phyloP scores from a whole-genome alignment of 345 rosid genomes.

The Gossypium herbaceum region DNA sequence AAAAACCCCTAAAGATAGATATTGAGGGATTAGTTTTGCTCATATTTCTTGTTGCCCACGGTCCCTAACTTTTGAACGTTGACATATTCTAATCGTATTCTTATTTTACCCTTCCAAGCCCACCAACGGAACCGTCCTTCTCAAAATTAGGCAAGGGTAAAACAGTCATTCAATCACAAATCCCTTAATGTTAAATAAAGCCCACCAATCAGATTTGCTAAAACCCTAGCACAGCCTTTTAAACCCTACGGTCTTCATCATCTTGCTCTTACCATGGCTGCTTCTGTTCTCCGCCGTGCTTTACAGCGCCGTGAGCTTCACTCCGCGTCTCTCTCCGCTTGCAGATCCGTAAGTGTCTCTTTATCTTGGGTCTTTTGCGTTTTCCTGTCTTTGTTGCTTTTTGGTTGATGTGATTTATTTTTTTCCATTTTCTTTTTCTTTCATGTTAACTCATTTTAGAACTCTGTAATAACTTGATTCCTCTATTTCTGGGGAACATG shows the following conservation, averaged over 20 bases:
- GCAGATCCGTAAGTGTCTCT: constrained; percentile 36
- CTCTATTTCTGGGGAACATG: neutral
- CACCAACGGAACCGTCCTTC: neutral
- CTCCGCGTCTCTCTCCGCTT: constrained; percentile 42
- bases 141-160: neutral
- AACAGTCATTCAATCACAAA: neutral
- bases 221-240: constrained; percentile 30
- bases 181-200: neutral
- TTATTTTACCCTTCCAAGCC: neutral
- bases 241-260: constrained; percentile 26
- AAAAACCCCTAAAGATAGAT: too few species aligned
- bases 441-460: neutral
- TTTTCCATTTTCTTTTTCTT: neutral
- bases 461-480: neutral
- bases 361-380: neutral
- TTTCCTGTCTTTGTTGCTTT: neutral
- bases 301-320: constrained; percentile 46
- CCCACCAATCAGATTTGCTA: neutral
- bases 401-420: neutral
- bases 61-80: neutral
- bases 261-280: constrained; percentile 33
- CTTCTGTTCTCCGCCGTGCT: constrained; percentile 40
- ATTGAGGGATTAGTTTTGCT: too few species aligned
- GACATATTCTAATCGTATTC: neutral
- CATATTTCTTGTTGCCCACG: neutral